Base-by-base conservation (phyloP, 1,284 basidiomycete species). In the Cryptococcus floricola region DNA sequence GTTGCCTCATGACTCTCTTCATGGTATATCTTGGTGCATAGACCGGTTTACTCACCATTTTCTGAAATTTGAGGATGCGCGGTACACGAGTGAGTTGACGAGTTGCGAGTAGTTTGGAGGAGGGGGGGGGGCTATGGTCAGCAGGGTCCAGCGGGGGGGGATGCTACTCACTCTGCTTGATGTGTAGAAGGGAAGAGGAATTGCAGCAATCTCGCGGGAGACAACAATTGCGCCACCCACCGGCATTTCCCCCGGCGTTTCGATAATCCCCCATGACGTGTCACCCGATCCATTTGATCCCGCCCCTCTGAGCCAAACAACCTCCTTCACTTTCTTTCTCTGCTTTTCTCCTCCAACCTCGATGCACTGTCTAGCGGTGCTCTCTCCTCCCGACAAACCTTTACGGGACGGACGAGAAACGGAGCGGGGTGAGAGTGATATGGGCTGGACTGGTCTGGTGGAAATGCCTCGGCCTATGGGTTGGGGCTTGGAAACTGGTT, bases 391-490 rank as follows among this genome's bases (percentile, higher is more conserved):
- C 60, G 14, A 16, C 27, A 27, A 48, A 18, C 34, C 50, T 13
- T 52, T 44, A 62, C 58, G 59, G 48, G 49, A 45, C 39, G 39
- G 54, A 60, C 5, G 59, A 70, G 68, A 70, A 70, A 70, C 68
- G 68, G 68, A 70, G 68, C 68, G 68, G 55, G 41, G 65, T 58
- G 27, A 68, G 62, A 68, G 43, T 25, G 3, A 46, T 46, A 23
- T 46, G 8, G 18, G 27, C 10, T 23, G 41, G 12, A 23, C 23
- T 42, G 41, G 23, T 42, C 12, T n/a, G 16, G n/a, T 16, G 23
- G 41, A 23, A n/a, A 16, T 23, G n/a, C 23, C n/a, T 16, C 19
- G 41, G n/a, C n/a, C n/a, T 3, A 16, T 31, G 8, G 45, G 27
- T 25, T 10, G 25, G 44, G 14, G 41, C 19, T 13, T 42, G 16